Conservation (phyloP, 441 rosid genomes). For the Biscutella auriculata region DNA sequence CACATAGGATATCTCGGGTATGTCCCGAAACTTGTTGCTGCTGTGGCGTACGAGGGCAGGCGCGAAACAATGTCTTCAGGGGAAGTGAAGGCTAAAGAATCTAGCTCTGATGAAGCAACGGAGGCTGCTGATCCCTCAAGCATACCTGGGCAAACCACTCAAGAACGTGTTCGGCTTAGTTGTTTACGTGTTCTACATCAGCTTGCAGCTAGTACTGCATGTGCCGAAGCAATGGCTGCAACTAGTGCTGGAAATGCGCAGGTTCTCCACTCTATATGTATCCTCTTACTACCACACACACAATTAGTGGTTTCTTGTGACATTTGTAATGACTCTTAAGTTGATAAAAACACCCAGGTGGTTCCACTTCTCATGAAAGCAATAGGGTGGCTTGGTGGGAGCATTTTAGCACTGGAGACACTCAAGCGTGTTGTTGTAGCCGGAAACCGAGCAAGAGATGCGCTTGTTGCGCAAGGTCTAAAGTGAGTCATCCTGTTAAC, state of each 20-base stretch:
- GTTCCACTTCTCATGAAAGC: conserved; percentile 99
- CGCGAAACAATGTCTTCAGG: conserved; percentile 86
- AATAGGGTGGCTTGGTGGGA: conserved; percentile 99
- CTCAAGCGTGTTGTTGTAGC: conserved; percentile 97
- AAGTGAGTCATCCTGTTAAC: conserved; percentile 41
- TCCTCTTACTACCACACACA: not conserved
- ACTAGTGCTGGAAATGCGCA: conserved; percentile 93
- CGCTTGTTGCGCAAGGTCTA: conserved; percentile 96
- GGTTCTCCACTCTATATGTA: conserved; percentile 28
- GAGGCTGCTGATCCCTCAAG: conserved; percentile 50
- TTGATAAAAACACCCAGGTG: conserved; percentile 40
- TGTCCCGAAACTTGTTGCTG: conserved; percentile 95
- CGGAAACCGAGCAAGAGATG: conserved; percentile 98
- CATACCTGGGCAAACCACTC: conserved; percentile 76
- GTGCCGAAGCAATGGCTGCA: conserved; percentile 99
- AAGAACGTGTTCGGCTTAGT: conserved; percentile 95
- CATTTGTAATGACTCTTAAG: conserved; percentile 7
- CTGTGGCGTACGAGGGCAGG: conserved; percentile 91
- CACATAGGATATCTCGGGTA: conserved; percentile 97
- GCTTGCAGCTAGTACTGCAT: conserved; percentile 92
- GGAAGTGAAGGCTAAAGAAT: conserved; percentile 40
- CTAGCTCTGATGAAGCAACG: conserved; percentile 27
- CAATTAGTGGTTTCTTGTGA: not conserved
- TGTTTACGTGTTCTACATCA: conserved; percentile 97
- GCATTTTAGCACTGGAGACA: conserved; percentile 97